Evolutionary conservation across 2,329 filamentous ascomycete genomes (phyloP).

Genomic region (Arachnopeziza araneosa): DNA sequence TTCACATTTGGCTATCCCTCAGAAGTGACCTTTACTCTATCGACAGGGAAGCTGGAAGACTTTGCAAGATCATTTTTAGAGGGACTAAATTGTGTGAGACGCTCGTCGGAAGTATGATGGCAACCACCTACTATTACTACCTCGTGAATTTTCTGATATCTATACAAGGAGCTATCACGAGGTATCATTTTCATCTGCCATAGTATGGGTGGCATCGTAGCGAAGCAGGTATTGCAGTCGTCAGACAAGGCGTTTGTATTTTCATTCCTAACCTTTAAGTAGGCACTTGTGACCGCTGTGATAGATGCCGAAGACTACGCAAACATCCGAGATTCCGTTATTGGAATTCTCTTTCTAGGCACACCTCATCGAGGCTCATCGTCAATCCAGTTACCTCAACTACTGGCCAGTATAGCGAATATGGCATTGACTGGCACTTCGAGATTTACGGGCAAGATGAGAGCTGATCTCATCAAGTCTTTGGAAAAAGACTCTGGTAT

Average conservation of each 20-base stretch:
- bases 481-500: conserved; percentile 9
- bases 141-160: neutral
- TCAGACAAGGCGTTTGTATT: neutral
- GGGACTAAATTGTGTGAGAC: conserved; percentile 3
- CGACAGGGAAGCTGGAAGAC: conserved; percentile 11
- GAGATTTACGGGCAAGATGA: neutral
- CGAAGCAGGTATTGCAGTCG: conserved; percentile 10
- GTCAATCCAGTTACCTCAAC: conserved; percentile 2
- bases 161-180: neutral
- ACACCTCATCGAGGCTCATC: conserved; percentile 36
- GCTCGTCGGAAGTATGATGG: neutral
- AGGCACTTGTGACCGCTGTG: conserved; percentile 10
- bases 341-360: conserved; percentile 34
- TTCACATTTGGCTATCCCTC: conserved; percentile 23
- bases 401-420: neutral
- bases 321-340: conserved; percentile 21
- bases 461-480: conserved; percentile 11
- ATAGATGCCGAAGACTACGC: conserved; percentile 13
- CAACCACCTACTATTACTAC: neutral
- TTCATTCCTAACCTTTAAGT: neutral
- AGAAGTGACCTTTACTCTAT: conserved; percentile 6
- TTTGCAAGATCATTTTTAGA: conserved; percentile 13
- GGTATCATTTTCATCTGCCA: conserved; percentile 20
- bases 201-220: conserved; percentile 22
- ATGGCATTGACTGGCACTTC: neutral